These are phyloP conservation scores for Venturia aucupariae DNA, from an alignment of 2,329 filamentous ascomycete genomes.

Conservation along the genomic window DNA sequence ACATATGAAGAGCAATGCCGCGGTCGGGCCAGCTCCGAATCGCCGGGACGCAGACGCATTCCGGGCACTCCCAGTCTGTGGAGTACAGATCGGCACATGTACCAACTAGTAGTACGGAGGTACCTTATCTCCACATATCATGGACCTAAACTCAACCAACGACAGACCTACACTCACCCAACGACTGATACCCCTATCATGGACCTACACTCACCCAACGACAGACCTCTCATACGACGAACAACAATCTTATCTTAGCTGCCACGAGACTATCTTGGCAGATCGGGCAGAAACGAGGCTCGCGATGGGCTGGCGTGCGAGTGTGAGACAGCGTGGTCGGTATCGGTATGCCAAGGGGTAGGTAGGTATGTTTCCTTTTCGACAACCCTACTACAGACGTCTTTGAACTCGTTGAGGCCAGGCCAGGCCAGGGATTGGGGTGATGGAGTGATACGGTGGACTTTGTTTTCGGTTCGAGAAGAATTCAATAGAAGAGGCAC, in stretches of 20 bases:
- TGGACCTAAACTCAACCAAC: no score
- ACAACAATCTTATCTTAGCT: not conserved
- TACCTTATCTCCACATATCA: not conserved
- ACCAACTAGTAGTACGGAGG: not conserved
- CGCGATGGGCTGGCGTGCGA: no score
- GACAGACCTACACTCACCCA: no score
- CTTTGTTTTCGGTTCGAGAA: not conserved
- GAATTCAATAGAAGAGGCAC: no score
- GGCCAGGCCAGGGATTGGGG: not conserved
- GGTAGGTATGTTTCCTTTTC: not conserved
- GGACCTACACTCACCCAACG: no score
- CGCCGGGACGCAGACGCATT: not conserved
- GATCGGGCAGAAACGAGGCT: no score
- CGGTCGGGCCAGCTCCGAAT: not conserved
- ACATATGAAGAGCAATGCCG: not conserved
- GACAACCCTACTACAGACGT: not conserved
- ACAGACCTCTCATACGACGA: not conserved
- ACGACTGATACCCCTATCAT: no score
- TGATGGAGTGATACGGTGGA: not conserved
- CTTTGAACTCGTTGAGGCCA: no score
- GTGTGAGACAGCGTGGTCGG: no score
- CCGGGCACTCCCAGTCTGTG: no score
- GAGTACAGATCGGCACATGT: not conserved
- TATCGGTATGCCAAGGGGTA: no score
- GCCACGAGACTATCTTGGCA: no score